Evolutionary conservation across 106 monocot genomes (phyloP).

Genomic region (Amphibolis antarctica): DNA sequence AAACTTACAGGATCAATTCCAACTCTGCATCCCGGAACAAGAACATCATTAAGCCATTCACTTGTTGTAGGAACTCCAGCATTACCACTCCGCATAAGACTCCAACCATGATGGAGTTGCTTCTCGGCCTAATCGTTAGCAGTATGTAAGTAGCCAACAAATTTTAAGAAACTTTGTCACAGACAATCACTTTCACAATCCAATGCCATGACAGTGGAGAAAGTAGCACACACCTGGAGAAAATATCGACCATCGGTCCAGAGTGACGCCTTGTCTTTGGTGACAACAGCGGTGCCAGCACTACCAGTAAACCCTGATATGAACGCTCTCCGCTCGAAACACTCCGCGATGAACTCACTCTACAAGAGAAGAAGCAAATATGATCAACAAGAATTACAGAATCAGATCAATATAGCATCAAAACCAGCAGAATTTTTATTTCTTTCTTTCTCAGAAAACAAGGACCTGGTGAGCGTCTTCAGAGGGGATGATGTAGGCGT

Average conservation of each 20-base stretch:
- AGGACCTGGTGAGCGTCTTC: conserved; percentile 83
- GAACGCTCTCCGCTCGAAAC: conserved; percentile 65
- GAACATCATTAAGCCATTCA: conserved; percentile 81
- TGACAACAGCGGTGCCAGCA: conserved; percentile 89
- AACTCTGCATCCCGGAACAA: conserved; percentile 60
- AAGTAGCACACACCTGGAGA: conserved; percentile 46
- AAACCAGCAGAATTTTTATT: not conserved
- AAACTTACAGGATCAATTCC: conserved; percentile 90
- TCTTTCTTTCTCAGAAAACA: not conserved
- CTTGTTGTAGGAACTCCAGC: conserved; percentile 51
- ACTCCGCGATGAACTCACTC: conserved; percentile 89
- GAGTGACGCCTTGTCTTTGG: conserved; percentile 66
- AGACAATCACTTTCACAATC: not conserved
- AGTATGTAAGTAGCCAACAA: not conserved
- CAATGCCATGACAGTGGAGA: not conserved
- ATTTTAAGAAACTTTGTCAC: not conserved
- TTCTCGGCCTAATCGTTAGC: conserved; percentile 58
- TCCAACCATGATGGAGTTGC: conserved; percentile 52
- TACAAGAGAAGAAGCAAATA: conserved; percentile 10
- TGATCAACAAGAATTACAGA: not conserved
- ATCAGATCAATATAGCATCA: not conserved
- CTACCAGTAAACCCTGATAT: conserved; percentile 77
- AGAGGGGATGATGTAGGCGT: conserved; percentile 84
- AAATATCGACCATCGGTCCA: conserved; percentile 97
- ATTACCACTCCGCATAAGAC: conserved; percentile 81